Evolutionary conservation across 2,329 filamentous ascomycete species (phyloP), one percentile per base, ranked within the genome.

Genomic region (Alternaria sp.): DNA sequence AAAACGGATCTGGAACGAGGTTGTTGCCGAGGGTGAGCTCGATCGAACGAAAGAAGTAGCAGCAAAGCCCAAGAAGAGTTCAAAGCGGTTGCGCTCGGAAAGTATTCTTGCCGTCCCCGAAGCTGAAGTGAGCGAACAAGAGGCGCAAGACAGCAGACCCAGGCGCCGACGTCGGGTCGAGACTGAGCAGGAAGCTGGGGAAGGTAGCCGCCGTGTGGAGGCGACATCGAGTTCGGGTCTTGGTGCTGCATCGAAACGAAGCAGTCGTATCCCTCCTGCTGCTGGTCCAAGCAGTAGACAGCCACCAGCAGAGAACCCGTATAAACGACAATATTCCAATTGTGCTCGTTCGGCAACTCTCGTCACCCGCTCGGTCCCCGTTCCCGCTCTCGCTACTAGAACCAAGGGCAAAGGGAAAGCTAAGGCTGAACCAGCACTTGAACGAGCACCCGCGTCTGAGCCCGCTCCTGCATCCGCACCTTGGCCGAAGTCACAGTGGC

Each of bases 341-440:
- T 2, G 0, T 36, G 1, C 12, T 14, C 32, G 32, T 4, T 1
- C 12, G 14, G 12, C 0, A 14, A 14, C 4, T 36, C 32, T 12
- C 36, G 36, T 39, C n/a, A 3, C 36, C 7, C n/a, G 16, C 36
- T 14, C 11, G 11, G 7, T 18, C 36, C 7, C n/a, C 3, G 32
- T 1, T 16, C 11, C 32, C 12, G 32, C 32, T 16, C 32, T 16
- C 11, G 9, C 28, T 5, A 6, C 12, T 2, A 5, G 30, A 5
- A 5, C 30, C 30, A 32, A 32, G 0, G 2, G 3, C 9, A 32
- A 32, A 32, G 30, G 9, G 3, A 4, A 32, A 32, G 1, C 30
- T 32, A 32, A 32, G 11, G 30, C 30, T 32, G 1, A 32, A 32
- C 6, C 32, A 11, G 11, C 1, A 36, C 32, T 3, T 7, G 24